These are phyloP conservation scores for Monosiga brevicollis DNA, from an alignment of 78 protist species.

Conservation along the genomic window DNA sequence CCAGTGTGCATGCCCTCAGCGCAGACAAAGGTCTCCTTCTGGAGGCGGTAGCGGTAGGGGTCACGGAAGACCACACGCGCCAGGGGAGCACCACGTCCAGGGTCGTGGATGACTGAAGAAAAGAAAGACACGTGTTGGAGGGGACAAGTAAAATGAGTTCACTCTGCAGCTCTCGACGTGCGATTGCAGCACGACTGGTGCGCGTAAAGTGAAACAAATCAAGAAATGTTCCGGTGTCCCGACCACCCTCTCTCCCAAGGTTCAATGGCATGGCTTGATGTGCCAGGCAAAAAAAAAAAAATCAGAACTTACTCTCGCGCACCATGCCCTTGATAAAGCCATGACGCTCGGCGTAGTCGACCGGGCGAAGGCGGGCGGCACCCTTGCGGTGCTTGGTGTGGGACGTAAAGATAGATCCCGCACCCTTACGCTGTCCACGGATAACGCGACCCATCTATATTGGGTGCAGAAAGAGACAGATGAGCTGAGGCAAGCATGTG, in stretches of 20 bases:
- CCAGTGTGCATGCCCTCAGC: constrained; percentile 99
- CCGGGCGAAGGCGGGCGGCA: constrained; percentile 77
- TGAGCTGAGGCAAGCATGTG: too few relatives aligned
- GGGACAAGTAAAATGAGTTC: too few relatives aligned
- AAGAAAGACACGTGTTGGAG: too few relatives aligned
- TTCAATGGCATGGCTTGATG: too few relatives aligned
- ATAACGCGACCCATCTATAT: constrained; percentile 44
- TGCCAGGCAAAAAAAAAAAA: too few relatives aligned
- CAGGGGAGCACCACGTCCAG: constrained; percentile 99
- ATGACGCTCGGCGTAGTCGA: constrained; percentile 95
- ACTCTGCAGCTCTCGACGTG: too few relatives aligned
- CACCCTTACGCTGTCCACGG: constrained; percentile 40
- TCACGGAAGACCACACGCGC: constrained; percentile 86
- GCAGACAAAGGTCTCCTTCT: constrained; percentile 82
- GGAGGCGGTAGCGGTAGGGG: constrained; percentile 65
- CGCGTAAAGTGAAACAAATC: too few relatives aligned
- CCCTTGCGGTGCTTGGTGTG: constrained; percentile 91
- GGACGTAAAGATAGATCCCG: constrained; percentile 34
- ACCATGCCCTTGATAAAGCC: constrained; percentile 90
- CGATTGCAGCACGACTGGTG: too few relatives aligned
- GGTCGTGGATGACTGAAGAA: constrained; percentile 92
- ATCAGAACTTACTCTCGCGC: constrained; percentile 35
- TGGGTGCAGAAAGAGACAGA: too few relatives aligned
- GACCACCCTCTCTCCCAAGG: too few relatives aligned
- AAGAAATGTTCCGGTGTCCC: too few relatives aligned